Base-by-base conservation (phyloP, 306 rosid species). In the Mimosa pudica region DNA sequence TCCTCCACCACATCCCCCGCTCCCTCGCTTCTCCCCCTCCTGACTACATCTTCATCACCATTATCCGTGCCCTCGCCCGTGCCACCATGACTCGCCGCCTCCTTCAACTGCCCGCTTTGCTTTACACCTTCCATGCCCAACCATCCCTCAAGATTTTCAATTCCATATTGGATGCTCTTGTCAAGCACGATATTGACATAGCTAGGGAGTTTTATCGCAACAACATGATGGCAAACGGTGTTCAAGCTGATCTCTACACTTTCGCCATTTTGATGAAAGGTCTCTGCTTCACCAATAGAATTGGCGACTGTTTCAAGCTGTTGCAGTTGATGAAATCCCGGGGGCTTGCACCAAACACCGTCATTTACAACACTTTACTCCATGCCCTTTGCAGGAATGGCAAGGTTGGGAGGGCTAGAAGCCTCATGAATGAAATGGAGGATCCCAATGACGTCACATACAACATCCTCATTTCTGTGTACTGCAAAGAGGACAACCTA, bases 181-280 rank as follows among this genome's bases (percentile, higher is more conserved):
- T 91, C 12, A 77, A 88, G 89, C 94, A 91, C 74, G 90, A 91
- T 54, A 88, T 93, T 69, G 97, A 93, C 57, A 83, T 93, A 32
- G 97, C 97, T 60, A 81, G 89, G 83, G 92, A 84, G 81, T 93
- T 93, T 79, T 93, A 85, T 58, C 84, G 94, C 74, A 93, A 80
- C 85, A 87, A 83, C 46, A 93, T 91, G 97, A 88, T 90, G 90
- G 88, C 24, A 2, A 66, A 77, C 35, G 93, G 94, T 7, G 63
- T 91, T 73, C 76, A 77, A 10, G 94, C 94, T 0, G 94, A 88
- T 82, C 88, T 75, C 72, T 91, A 91, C 52, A 91, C 97, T 70
- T 89, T 76, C 1, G 92, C 92, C 73, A 91, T 91, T 79, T 77
- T 93, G 69, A 91, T 91, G 97, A 93, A 93, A 79, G 93, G 94